Evolutionary conservation across 2,329 filamentous ascomycete genomes (phyloP).

Genomic region (Podosphaera xanthii): DNA sequence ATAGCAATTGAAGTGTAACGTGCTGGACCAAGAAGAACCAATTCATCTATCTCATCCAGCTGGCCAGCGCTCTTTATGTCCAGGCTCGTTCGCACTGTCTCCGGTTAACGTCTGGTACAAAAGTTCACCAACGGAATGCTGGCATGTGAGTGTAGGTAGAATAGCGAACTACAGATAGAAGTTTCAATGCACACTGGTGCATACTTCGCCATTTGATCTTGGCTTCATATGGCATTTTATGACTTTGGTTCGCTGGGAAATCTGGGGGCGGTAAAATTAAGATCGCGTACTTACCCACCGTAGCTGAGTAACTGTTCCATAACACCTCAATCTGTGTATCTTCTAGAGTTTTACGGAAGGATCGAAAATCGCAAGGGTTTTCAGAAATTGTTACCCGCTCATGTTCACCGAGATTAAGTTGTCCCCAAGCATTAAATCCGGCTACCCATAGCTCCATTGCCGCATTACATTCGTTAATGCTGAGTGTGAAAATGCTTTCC

Average conservation of each 20-base stretch:
- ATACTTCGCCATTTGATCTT: no score
- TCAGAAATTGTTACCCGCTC: background rate
- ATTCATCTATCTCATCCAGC: conserved; percentile 8
- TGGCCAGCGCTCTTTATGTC: conserved; percentile 10
- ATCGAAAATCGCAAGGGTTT: conserved; percentile 19
- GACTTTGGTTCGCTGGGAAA: no score
- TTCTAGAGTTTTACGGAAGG: conserved; percentile 22
- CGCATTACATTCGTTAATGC: background rate
- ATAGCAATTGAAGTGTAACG: conserved; percentile 13
- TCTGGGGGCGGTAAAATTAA: no score
- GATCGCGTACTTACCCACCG: conserved; percentile 20
- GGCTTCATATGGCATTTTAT: no score
- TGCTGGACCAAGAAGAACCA: conserved; percentile 9
- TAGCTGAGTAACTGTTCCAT: conserved; percentile 21
- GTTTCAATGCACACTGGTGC: no score
- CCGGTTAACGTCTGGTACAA: no score
- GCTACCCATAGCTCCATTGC: conserved; percentile 28
- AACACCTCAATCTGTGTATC: conserved; percentile 18
- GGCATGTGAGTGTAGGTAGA: no score
- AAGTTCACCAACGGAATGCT: no score
- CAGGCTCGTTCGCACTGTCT: no score
- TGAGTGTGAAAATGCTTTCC: no score
- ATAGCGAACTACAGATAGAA: no score
- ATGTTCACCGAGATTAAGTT: conserved; percentile 18
- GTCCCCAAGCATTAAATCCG: conserved; percentile 36